phyloP scores from a whole-genome alignment of 768 basidiomycete genomes.

The Paxillus ammoniavirescens region DNA sequence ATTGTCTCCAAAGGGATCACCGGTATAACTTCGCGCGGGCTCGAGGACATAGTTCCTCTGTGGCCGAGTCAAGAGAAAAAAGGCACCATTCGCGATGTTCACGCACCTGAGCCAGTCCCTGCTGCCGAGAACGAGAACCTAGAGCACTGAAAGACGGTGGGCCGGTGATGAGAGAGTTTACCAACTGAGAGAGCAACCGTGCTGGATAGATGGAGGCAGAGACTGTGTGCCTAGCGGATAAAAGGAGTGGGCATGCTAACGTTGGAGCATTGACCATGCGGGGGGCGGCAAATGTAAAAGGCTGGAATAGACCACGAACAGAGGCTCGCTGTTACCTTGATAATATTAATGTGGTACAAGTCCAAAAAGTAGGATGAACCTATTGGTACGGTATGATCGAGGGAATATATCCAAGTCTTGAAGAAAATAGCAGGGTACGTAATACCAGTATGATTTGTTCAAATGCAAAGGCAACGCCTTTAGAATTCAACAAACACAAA shows the following conservation, averaged over 20 bases:
- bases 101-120: not conserved
- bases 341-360: too few species aligned
- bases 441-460: too few species aligned
- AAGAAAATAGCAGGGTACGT: too few species aligned
- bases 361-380: not conserved
- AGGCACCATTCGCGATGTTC: not conserved
- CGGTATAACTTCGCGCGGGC: too few species aligned
- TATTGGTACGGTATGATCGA: too few species aligned
- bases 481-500: too few species aligned
- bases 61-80: too few species aligned
- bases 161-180: not conserved
- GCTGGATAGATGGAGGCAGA: not conserved
- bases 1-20: not conserved
- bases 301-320: not conserved
- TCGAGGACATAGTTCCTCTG: too few species aligned
- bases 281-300: not conserved
- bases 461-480: too few species aligned
- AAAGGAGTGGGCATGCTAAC: not conserved
- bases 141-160: not conserved
- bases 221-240: not conserved
- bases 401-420: too few species aligned
- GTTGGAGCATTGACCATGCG: not conserved
- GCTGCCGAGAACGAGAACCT: too few species aligned
- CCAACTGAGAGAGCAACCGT: not conserved
- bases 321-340: not conserved